These are phyloP conservation scores for Tephrocybe sp. DNA, from an alignment of 768 basidiomycete genomes.

Conservation along the genomic window DNA sequence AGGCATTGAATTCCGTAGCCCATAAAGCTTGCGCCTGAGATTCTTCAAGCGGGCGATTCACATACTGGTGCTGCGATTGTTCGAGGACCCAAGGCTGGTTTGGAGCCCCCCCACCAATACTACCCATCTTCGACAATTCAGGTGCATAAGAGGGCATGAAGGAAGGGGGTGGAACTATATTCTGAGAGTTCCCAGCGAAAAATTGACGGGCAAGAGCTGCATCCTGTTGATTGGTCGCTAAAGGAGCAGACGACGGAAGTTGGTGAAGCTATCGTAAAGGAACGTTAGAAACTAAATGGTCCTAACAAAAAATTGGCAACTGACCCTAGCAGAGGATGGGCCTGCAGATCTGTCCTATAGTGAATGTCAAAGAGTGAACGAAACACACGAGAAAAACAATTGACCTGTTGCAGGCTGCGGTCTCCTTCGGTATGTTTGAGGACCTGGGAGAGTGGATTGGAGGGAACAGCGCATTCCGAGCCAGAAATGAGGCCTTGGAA, in stretches of 20 bases:
- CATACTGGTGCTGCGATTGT: conserved; percentile 33
- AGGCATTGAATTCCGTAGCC: conserved; percentile 52
- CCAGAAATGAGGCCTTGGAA: conserved; percentile 82
- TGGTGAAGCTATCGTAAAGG: conserved; percentile 58
- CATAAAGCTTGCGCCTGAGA: conserved; percentile 37
- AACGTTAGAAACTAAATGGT: conserved; percentile 1
- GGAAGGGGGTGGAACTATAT: conserved; percentile 20
- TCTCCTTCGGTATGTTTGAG: conserved; percentile 89
- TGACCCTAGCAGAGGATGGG: conserved; percentile 67
- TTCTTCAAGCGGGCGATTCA: conserved; percentile 32
- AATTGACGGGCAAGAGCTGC: conserved; percentile 76
- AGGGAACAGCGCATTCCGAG: conserved; percentile 74
- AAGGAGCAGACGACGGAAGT: conserved; percentile 57
- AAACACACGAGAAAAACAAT: conserved; percentile 15
- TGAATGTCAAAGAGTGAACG: not conserved
- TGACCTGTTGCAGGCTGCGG: conserved; percentile 82
- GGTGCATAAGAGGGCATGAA: conserved; percentile 19
- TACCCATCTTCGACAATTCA: conserved; percentile 21
- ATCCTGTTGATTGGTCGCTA: conserved; percentile 60
- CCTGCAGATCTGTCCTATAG: conserved; percentile 71
- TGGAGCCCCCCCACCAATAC: conserved; percentile 29
- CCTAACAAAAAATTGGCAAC: conserved; percentile 16
- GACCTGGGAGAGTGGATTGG: conserved; percentile 67
- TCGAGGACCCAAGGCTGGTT: conserved; percentile 54
- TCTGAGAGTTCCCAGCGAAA: conserved; percentile 50